These are phyloP conservation scores for Colletotrichum eremochloae DNA, from an alignment of 2,329 filamentous ascomycete species.

Conservation along the genomic window DNA sequence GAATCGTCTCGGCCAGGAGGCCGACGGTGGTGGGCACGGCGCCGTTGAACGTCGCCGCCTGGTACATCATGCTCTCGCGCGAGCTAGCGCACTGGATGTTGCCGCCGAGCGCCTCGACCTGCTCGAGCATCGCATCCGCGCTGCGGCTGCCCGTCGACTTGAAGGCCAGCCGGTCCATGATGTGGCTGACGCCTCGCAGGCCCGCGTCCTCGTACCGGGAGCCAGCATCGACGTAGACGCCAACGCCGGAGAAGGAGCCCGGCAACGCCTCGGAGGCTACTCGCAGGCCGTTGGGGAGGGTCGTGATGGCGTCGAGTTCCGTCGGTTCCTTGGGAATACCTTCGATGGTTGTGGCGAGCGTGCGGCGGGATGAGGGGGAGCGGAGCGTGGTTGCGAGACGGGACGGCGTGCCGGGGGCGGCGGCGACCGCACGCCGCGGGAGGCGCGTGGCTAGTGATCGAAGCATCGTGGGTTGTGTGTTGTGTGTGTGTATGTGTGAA, in stretches of 20 bases:
- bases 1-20: constrained; percentile 93
- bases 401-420: background rate
- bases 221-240: constrained; percentile 95
- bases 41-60: constrained; percentile 96
- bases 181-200: constrained; percentile 91
- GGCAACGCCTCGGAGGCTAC: constrained; percentile 95
- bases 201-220: constrained; percentile 92
- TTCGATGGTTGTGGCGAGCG: constrained; percentile 40
- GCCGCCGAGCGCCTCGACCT: constrained; percentile 88
- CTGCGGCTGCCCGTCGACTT: constrained; percentile 82
- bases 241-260: constrained; percentile 93
- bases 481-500: background rate
- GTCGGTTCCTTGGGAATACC: constrained; percentile 72
- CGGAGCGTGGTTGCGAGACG: constrained; percentile 22
- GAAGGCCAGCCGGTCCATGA: constrained; percentile 95
- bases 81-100: constrained; percentile 98
- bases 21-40: constrained; percentile 86
- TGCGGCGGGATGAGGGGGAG: constrained; percentile 21
- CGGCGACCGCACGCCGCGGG: constrained; percentile 32
- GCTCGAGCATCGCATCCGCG: constrained; percentile 88
- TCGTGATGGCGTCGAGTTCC: constrained; percentile 89
- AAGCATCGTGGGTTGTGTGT: constrained; percentile 31
- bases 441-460: constrained; percentile 43
- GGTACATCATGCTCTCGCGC: constrained; percentile 97
- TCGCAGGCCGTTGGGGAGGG: constrained; percentile 90